Evolutionary conservation across 177 flowering plant species (phyloP), one percentile per base, ranked within the genome.

Genomic region (Vitis hybrid): DNA sequence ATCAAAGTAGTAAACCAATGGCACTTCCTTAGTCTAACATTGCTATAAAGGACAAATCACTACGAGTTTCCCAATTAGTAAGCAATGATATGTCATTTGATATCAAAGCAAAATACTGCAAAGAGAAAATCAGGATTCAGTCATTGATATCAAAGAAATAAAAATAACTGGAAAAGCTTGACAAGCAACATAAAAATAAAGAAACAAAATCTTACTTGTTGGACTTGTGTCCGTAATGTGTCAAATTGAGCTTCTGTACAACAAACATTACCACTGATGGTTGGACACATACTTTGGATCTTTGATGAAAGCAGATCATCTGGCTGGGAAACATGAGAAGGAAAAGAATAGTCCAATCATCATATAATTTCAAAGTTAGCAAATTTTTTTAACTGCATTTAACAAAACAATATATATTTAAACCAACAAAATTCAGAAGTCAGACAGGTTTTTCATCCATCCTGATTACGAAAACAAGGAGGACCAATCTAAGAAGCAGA

Each of bases 241-340:
- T 88, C 90, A 75, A 97, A 97, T 73, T 97, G 99, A 52, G 47
- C 62, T 73, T 87, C 93, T 67, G 98, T 88, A 76, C 99, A 97
- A 76, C 99, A 97, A 68, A 94, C 90, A 83, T 97, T 88, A 59
- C 98, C 99, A 47, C 86, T 86, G 38, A 97, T 85, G 68, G 98
- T 91, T 4, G 99, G 98, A 74, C 98, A 97, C 68, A 97, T 81
- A 82, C 99, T 97, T 81, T 97, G 99, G 62, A 97, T 84, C 80
- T 94, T 97, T 67, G 90, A 81, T 56, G 98, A 97, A 55, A 97
- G 84, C 50, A 91, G 68, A 53, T 82, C 90, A 83, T 86, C 92
- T 53, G 99, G 99, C 99, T 97, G 95, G 68, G 66, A 67, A 81
- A 14, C 62, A 83, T 47, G 56, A 33, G 1, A 59, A 65, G 44